A percentile compares a stretch with the other conserved stretches of the same genome.
phyloP scores from a whole-genome alignment of 2,329 filamentous ascomycete genomes.

The Aspergillus ruber region DNA sequence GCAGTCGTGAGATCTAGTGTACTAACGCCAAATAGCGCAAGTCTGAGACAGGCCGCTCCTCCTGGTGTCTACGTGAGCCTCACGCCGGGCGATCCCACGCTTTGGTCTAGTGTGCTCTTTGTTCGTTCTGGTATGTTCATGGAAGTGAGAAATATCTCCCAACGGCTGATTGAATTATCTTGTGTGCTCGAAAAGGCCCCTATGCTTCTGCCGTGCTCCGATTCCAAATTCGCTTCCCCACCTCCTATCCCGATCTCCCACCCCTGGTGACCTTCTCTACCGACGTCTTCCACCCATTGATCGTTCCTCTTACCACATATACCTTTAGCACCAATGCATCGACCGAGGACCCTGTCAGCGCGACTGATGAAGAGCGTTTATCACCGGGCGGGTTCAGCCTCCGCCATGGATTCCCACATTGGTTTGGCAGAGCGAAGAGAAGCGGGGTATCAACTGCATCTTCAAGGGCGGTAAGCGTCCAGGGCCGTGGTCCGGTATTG shows the following conservation, averaged over 20 bases:
- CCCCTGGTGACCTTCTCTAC: slow-evolving; percentile 83
- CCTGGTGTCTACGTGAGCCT: slow-evolving; percentile 82
- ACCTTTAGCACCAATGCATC: slow-evolving; percentile 78
- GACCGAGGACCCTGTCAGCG: slow-evolving; percentile 70
- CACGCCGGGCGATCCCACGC: slow-evolving; percentile 68
- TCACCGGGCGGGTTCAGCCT: slow-evolving; percentile 87
- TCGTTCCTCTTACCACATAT: slow-evolving; percentile 90
- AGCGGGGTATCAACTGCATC: slow-evolving; percentile 31
- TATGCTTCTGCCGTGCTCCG: slow-evolving; percentile 82
- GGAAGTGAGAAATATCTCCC: background rate
- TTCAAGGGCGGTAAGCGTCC: slow-evolving; percentile 40
- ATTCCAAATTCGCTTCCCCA: slow-evolving; percentile 83
- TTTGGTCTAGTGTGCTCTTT: slow-evolving; percentile 91
- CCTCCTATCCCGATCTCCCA: slow-evolving; percentile 69
- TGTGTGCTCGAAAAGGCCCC: slow-evolving; percentile 55
- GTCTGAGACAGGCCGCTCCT: slow-evolving; percentile 74
- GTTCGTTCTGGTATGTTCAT: slow-evolving; percentile 66
- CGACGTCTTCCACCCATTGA: slow-evolving; percentile 90
- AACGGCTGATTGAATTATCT: slow-evolving; percentile 2
- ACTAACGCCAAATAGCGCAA: slow-evolving; percentile 51
- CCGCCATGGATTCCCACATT: slow-evolving; percentile 80
- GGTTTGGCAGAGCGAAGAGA: slow-evolving; percentile 64
- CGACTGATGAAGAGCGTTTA: slow-evolving; percentile 73
- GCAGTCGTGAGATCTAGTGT: background rate
- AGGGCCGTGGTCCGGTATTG: slow-evolving; percentile 18